Base-by-base conservation (phyloP, 208 protist genomes). In the Phytomonas serpens region DNA sequence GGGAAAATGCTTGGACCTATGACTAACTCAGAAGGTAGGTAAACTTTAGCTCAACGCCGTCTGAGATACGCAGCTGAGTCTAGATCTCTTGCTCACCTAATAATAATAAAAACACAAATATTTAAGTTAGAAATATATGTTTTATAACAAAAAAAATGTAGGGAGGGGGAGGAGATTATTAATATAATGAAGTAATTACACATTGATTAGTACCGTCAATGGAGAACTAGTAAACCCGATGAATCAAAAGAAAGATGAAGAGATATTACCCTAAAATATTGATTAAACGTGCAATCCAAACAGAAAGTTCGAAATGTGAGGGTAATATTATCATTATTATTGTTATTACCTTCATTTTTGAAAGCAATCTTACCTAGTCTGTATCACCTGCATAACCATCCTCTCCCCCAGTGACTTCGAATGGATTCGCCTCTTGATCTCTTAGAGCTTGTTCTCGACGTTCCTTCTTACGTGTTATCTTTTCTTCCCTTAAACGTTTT, bases 401-500 rank as follows among this genome's bases (percentile, higher is more conserved):
- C n/a, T 73, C 73, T n/a, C 79, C 83, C 40, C 69, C 52, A 2
- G 79, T 81, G 33, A 93, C 81, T 75, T 96, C 88, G 31, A 96
- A 85, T 31, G 91, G 88, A 74, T 93, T 78, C 61, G 79, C 78
- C 19, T 74, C 75, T 72, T 96, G 91, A 34, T 85, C 73, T 70
- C 79, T 78, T 68, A 80, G 77, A 3, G 87, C 85, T 65, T 77
- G 74, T 63, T 90, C 88, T 16, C 83, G 78, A 16, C 88, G 87
- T 69, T 84, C 69, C 13, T 82, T 86, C 76, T 96, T 96, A 32
- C 65, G 68, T 70, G 83, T 80, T 10, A 86, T 64, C 69, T 83
- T 83, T 27, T 92, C 88, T 31, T 92, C 87, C 62, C 69, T 66
- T 62, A 64, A 52, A 47, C 75, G 61, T 30, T 79, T 64, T 70